Evolutionary conservation across 306 rosid species (phyloP), one percentile per base, ranked within the genome.

Genomic region (Lupinus albus): DNA sequence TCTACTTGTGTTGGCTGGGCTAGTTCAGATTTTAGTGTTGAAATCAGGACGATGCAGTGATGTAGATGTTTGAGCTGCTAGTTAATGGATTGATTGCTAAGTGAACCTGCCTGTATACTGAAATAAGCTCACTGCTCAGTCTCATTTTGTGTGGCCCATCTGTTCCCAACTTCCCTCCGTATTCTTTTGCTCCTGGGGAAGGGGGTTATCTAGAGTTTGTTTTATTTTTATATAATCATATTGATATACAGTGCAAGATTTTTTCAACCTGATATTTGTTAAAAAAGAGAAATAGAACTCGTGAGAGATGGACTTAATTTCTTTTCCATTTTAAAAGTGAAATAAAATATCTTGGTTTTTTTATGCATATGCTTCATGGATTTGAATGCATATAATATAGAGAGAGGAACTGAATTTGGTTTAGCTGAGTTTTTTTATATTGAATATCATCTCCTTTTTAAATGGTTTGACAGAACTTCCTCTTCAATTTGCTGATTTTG

Each of bases 401-500:
- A 57, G 21, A 61, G 72, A 61, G 10, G 28, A 18, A 30, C 21
- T 32, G 25, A 51, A 30, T 38, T 61, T 21, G n/a, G 11, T 54
- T 30, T 8, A 25, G 33, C 62, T 57, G 12, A 48, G 48, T 13
- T 47, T 38, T 54, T 55, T 49, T 41, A 30, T 45, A 39, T 28
- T 41, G 16, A 39, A 59, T 53, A 59, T 72, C 25, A 48, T 59
- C 33, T 20, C 61, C 44, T 53, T 42, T 44, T 46, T 63, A 55
- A 10, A 61, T 25, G 64, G 42, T 78, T 59, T 35, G 76, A 64
- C 77, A 93, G 98, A 93, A 81, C 98, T 93, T 82, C 98, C 98
- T 61, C 98, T 93, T 71, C 87, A 97, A 10, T 56, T 89, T 57
- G 98, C 97, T 79, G 98, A 93, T 79, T 93, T 93, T 82, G 98